phyloP scores from a whole-genome alignment of 2,329 filamentous ascomycete genomes.

The Colletotrichum orchidophilum region DNA sequence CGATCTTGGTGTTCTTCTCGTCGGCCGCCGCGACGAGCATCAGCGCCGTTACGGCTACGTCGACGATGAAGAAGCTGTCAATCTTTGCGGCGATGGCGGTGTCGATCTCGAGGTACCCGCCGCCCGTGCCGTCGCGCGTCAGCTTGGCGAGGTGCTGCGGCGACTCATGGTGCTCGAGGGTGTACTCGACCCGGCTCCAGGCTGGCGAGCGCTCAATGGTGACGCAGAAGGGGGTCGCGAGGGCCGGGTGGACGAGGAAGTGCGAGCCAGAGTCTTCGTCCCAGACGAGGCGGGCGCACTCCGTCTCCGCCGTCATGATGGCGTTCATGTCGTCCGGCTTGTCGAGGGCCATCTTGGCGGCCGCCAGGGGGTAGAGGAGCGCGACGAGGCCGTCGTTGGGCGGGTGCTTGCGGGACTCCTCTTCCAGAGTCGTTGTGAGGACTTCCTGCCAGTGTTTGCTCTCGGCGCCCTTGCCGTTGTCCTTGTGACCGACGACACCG shows the following conservation, averaged over 20 bases:
- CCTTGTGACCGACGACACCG: conserved; percentile 42
- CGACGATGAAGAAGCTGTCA: conserved; percentile 69
- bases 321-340: conserved; percentile 67
- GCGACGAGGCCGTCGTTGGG: conserved; percentile 73
- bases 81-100: conserved; percentile 68
- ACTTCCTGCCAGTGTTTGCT: conserved; percentile 66
- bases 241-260: conserved; percentile 71
- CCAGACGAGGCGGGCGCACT: conserved; percentile 78
- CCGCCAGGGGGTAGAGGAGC: conserved; percentile 72
- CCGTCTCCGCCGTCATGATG: conserved; percentile 70
- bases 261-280: conserved; percentile 68
- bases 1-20: conserved; percentile 59
- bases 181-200: conserved; percentile 71
- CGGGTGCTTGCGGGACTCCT: conserved; percentile 59
- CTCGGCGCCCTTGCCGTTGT: conserved; percentile 43
- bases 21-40: conserved; percentile 68
- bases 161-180: conserved; percentile 71
- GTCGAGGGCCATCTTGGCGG: conserved; percentile 70
- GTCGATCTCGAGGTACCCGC: conserved; percentile 69
- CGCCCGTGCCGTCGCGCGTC: conserved; percentile 67
- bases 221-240: conserved; percentile 71
- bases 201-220: conserved; percentile 66
- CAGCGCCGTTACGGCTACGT: conserved; percentile 69
- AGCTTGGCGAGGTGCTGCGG: conserved; percentile 69
- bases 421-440: conserved; percentile 66